A percentile compares a stretch with the other conserved stretches of the same genome.
phyloP scores from a whole-genome alignment of 208 protist genomes.

The Novymonas esmeraldas region DNA sequence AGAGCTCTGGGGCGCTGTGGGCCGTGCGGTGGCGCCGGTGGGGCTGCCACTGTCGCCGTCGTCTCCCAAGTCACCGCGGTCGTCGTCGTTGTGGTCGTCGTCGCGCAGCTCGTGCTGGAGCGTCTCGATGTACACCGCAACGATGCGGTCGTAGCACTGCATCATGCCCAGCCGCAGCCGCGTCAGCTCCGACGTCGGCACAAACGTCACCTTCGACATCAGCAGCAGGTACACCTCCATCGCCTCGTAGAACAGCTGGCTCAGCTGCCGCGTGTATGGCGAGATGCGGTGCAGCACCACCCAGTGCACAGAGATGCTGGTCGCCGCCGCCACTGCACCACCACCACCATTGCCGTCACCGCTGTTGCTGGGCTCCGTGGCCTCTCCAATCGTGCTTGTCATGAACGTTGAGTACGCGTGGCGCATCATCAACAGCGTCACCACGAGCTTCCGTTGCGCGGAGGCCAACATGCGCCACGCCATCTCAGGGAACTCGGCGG shows the following conservation, averaged over 20 bases:
- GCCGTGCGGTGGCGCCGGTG: background rate
- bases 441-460: conserved; percentile 62
- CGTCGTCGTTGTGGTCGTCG: conserved; percentile 15
- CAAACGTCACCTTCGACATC: conserved; percentile 63
- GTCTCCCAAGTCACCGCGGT: background rate
- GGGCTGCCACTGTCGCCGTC: background rate
- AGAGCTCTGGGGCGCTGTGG: too few relatives aligned
- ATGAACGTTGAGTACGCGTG: conserved; percentile 86
- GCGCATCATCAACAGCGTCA: conserved; percentile 80
- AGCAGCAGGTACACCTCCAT: conserved; percentile 79
- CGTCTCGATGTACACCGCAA: conserved; percentile 72
- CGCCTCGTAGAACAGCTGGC: conserved; percentile 70
- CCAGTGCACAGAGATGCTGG: conserved; percentile 80
- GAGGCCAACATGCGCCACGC: conserved; percentile 63
- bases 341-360: conserved; percentile 19
- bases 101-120: conserved; percentile 65
- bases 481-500: conserved; percentile 73
- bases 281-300: conserved; percentile 82
- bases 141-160: conserved; percentile 60
- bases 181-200: conserved; percentile 76
- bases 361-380: conserved; percentile 3
- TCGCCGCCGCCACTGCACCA: conserved; percentile 23
- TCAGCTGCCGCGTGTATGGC: conserved; percentile 63
- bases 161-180: conserved; percentile 74
- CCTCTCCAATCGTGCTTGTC: conserved; percentile 56